Evolutionary conservation across 2,329 filamentous ascomycete species (phyloP), one percentile per base, ranked within the genome.

Genomic region (Trichoderma cornu-damae): DNA sequence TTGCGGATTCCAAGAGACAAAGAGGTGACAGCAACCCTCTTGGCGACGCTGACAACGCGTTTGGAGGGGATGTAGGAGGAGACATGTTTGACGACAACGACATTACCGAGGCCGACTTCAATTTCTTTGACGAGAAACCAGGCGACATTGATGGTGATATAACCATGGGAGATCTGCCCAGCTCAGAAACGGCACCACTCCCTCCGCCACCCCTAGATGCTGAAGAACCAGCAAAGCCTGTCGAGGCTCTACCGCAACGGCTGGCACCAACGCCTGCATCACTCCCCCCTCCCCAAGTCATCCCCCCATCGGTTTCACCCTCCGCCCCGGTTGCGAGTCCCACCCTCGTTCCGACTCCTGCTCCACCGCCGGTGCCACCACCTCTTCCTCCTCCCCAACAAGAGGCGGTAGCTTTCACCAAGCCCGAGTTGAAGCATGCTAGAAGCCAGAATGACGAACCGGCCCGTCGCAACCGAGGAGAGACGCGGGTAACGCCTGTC

Each of bases 31-130:
- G 69, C 44, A 73, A 74, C 28, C 67, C 77, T 20, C 74, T 78
- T 4, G 68, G 70, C 30, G 79, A 79, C 22, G 74, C 78, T 7
- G 81, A 82, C 28, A 78, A 86, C 63, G 73, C 90, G 4, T 89
- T 89, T 65, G 85, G 80, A 18, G 85, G 80, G n/a, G 86, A 89
- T 55, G 77, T 88, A 62, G 84, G 84, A 11, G 82, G 80, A 7
- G 86, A 89, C 62, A 81, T 87, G 63, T 90, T 89, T 70, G 84
- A 80, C n/a, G 82, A 85, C n/a, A 80, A 83, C 61, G 82, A 85
- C 62, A 79, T 93, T n/a, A 91, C 87, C 1, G 89, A 94, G 63
- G 88, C 84, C 5, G 89, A 94, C 66, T 93, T 93, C 68, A 89
- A 82, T 67, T 93, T 92, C 69, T 93, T 93, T 63, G 88, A 93